Evolutionary conservation across 139 green algal species (phyloP), one percentile per base, ranked within the genome.

Genomic region (Chlorella sp.): DNA sequence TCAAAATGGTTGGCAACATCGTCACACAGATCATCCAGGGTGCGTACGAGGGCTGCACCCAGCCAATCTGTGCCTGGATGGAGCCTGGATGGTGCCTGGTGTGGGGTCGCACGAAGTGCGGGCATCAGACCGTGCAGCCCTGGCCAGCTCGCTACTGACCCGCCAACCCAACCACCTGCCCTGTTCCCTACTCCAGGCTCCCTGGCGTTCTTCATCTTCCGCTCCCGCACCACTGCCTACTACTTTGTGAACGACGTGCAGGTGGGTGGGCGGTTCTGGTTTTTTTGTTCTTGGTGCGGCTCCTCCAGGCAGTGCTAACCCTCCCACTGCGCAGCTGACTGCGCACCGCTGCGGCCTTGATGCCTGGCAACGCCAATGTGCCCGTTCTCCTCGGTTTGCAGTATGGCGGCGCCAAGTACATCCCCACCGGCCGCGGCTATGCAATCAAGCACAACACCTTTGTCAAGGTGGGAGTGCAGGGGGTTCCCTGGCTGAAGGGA

Each of bases 401-500:
- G 67, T 94, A 93, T 76, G 91, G 92, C 64, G 90, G 91, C 36
- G 94, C 92, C 58, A 88, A 92, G 89, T 98, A 98, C 90, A 89
- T 96, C n/a, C 89, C 88, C 65, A 97, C 94, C 9, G 94, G 95
- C 38, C 90, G 95, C 70, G 95, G 94, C 64, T 98, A 96, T 84
- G 89, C 93, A n/a, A 84, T 97, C 73, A 90, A 90, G 38, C 93
- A 95, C 84, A 92, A 90, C 72, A 86, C 86, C 26, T 95, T 95
- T 78, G 88, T 93, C 46, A 93, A 93, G 70, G 72, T 91, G 48
- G 73, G 77, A 60, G 17, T 20, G 56, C 56, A 16, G n/a, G n/a
- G n/a, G n/a, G n/a, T n/a, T n/a, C n/a, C n/a, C n/a, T n/a, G n/a
- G n/a, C n/a, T n/a, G n/a, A n/a, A n/a, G n/a, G n/a, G n/a, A n/a